phyloP scores from a whole-genome alignment of 495 filamentous ascomycete genomes.

The Neurospora sp. region DNA sequence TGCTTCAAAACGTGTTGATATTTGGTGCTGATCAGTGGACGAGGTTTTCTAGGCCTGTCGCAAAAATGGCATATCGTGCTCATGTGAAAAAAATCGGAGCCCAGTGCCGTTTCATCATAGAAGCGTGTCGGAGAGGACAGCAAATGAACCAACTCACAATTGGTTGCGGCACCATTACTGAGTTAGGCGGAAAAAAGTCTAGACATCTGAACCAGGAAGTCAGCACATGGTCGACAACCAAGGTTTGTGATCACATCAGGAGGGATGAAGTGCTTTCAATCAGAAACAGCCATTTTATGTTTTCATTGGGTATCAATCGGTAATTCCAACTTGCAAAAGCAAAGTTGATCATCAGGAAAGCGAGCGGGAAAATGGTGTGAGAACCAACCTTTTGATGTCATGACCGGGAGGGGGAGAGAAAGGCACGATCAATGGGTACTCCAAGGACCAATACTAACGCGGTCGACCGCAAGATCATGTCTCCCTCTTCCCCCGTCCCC shows the following conservation, averaged over 20 bases:
- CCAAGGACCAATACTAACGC: neutral
- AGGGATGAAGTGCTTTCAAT: slow-evolving; percentile 29
- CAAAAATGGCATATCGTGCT: slow-evolving; percentile 82
- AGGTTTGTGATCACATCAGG: neutral
- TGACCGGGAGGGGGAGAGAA: neutral
- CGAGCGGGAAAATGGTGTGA: neutral
- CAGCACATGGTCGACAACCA: slow-evolving; percentile 6
- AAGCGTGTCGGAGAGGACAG: slow-evolving; percentile 11
- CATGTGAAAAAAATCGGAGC: slow-evolving; percentile 68
- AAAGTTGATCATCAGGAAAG: slow-evolving; percentile 70
- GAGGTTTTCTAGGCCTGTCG: slow-evolving; percentile 99
- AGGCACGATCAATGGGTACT: neutral
- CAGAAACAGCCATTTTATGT: slow-evolving; percentile 89
- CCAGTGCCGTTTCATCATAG: slow-evolving; percentile 99
- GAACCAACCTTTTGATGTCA: slow-evolving; percentile 10
- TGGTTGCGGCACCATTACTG: neutral
- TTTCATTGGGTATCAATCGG: slow-evolving; percentile 89
- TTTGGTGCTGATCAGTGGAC: slow-evolving; percentile 72
- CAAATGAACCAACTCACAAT: slow-evolving; percentile 13
- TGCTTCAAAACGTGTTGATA: slow-evolving; percentile 1
- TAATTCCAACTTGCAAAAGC: slow-evolving; percentile 98
- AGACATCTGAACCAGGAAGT: slow-evolving; percentile 1
- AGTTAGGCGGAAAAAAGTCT: neutral
- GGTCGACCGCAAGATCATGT: neutral
- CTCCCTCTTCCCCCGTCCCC: neutral